phyloP scores from a whole-genome alignment of 345 rosid genomes.

The Chamaenerion angustifolium region DNA sequence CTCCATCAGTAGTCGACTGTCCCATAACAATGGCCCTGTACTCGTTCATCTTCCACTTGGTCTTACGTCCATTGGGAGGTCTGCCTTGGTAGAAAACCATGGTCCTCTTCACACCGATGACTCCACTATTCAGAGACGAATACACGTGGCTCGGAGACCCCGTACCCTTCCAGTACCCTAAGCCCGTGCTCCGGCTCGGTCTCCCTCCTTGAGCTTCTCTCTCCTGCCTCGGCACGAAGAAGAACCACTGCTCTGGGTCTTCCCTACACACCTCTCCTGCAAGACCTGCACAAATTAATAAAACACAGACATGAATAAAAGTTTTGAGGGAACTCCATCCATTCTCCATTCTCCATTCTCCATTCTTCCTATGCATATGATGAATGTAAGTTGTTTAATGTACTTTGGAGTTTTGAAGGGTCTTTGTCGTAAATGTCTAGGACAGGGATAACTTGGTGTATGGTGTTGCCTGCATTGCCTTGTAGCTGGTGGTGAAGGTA shows the following conservation, averaged over 20 bases:
- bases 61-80: slow-evolving; percentile 67
- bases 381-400: background rate
- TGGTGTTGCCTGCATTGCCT: background rate
- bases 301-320: background rate
- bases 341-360: background rate
- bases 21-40: slow-evolving; percentile 42
- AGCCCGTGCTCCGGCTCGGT: slow-evolving; percentile 50
- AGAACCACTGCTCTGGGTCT: slow-evolving; percentile 88
- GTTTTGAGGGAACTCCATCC: background rate
- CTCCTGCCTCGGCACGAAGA: slow-evolving; percentile 66
- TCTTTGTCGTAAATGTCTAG: slow-evolving; percentile 6
- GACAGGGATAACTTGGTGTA: slow-evolving; percentile 7
- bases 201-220: slow-evolving; percentile 77
- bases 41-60: slow-evolving; percentile 88
- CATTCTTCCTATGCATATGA: background rate
- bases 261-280: slow-evolving; percentile 51
- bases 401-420: slow-evolving; percentile 10
- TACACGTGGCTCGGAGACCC: slow-evolving; percentile 74
- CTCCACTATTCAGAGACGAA: slow-evolving; percentile 36
- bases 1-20: too few species aligned
- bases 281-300: slow-evolving; percentile 35
- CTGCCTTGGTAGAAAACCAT: slow-evolving; percentile 86
- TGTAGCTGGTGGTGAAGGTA: slow-evolving; percentile 8
- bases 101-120: slow-evolving; percentile 74
- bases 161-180: slow-evolving; percentile 92